Evolutionary conservation across 2,329 filamentous ascomycete genomes (phyloP).

Genomic region (Neospermospora avenae): DNA sequence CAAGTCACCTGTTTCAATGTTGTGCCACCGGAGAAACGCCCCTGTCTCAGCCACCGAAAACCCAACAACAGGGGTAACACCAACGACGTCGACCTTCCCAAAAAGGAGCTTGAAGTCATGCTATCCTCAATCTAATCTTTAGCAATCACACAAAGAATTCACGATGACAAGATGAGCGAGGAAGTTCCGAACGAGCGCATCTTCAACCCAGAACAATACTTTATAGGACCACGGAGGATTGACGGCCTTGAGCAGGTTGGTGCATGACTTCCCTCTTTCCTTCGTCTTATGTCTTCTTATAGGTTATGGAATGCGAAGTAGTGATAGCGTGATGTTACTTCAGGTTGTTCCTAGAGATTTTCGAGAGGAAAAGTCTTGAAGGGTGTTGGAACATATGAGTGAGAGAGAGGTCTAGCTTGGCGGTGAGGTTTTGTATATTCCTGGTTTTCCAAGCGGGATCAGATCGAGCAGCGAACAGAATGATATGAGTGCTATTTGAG

Average conservation of each 20-base stretch:
- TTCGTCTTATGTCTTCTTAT: not conserved
- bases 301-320: too few species aligned
- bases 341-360: too few species aligned
- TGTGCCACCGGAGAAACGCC: not conserved
- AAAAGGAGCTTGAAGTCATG: not conserved
- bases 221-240: conserved; percentile 1
- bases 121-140: not conserved
- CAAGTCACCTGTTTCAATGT: not conserved
- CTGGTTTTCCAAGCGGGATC: not conserved
- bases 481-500: too few species aligned
- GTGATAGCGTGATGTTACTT: too few species aligned
- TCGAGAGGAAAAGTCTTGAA: too few species aligned
- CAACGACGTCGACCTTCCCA: not conserved
- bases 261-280: not conserved
- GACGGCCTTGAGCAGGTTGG: conserved; percentile 5
- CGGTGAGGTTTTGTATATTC: too few species aligned
- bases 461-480: too few species aligned
- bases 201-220: conserved; percentile 10
- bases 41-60: conserved; percentile 1
- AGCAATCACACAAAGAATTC: not conserved
- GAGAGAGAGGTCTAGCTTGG: too few species aligned
- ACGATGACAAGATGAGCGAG: conserved; percentile 6
- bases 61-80: conserved; percentile 1
- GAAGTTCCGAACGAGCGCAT: not conserved
- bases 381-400: too few species aligned